phyloP scores from a whole-genome alignment of 306 rosid species.

The Comarum palustre region DNA sequence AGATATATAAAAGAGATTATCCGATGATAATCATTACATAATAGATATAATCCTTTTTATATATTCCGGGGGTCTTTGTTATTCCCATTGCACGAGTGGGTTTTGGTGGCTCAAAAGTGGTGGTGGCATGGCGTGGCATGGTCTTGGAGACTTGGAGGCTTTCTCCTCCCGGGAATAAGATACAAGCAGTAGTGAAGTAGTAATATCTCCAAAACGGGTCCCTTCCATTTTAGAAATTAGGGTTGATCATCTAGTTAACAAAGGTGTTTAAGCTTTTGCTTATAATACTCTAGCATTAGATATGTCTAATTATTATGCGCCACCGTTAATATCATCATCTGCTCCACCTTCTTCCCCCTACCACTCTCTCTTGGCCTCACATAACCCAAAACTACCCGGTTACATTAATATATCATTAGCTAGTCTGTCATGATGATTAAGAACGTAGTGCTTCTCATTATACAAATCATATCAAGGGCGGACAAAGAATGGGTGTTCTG shows the following conservation, averaged over 20 bases:
- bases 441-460: slow-evolving; percentile 6
- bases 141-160: not conserved
- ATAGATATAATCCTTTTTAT: slow-evolving; percentile 28
- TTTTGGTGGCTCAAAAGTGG: slow-evolving; percentile 30
- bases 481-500: not conserved
- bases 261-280: slow-evolving; percentile 9
- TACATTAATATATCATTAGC: not conserved
- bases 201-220: slow-evolving; percentile 14
- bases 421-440: slow-evolving; percentile 1
- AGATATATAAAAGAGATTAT: slow-evolving; percentile 18
- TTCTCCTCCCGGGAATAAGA: not conserved
- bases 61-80: slow-evolving; percentile 3
- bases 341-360: slow-evolving; percentile 38
- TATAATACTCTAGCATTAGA: slow-evolving; percentile 3
- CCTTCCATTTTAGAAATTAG: not conserved
- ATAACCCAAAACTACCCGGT: not conserved
- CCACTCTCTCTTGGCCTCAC: slow-evolving; percentile 31
- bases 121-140: not conserved
- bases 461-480: not conserved
- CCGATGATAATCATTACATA: slow-evolving; percentile 24
- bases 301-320: slow-evolving; percentile 41
- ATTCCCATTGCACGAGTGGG: slow-evolving; percentile 29
- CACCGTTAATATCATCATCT: slow-evolving; percentile 37
- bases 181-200: not conserved
- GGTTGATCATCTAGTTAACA: not conserved